A percentile compares a stretch with the other conserved stretches of the same genome.
phyloP scores from a whole-genome alignment of 345 rosid genomes.

The Arabidopsis arenosa region DNA sequence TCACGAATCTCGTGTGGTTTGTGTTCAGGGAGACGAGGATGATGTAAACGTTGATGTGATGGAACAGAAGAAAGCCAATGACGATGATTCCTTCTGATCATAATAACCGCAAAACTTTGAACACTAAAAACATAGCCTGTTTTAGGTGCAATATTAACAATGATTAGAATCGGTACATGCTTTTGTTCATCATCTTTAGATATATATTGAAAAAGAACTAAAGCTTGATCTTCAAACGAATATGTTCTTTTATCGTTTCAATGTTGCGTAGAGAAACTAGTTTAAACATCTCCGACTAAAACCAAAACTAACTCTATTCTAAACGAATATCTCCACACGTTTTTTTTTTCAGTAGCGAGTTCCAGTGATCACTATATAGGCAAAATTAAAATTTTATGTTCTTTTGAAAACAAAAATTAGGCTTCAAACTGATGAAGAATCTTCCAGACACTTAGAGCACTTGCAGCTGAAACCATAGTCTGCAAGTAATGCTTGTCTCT shows the following conservation, averaged over 20 bases:
- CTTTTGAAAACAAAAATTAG: constrained; percentile 9
- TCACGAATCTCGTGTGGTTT: not conserved
- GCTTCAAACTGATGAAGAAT: constrained; percentile 33
- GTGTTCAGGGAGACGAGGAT: constrained; percentile 49
- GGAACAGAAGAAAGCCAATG: constrained; percentile 36
- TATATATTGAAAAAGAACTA: not conserved
- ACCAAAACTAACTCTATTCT: too few species aligned
- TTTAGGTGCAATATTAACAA: constrained; percentile 12
- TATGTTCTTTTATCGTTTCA: too few species aligned
- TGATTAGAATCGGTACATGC: constrained; percentile 18
- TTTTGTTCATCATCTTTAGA: constrained; percentile 14
- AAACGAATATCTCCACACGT: not conserved
- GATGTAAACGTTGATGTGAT: constrained; percentile 44
- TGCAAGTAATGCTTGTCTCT: constrained; percentile 68
- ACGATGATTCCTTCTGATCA: constrained; percentile 34
- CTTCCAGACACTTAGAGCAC: constrained; percentile 68
- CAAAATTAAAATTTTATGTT: constrained; percentile 20
- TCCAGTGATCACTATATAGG: not conserved
- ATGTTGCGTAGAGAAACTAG: not conserved
- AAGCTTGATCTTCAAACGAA: too few species aligned
- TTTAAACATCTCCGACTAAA: not conserved
- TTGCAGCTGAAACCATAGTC: constrained; percentile 86
- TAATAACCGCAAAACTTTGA: not conserved
- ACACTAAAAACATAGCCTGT: not conserved
- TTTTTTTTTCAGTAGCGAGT: not conserved